Evolutionary conservation across 2,329 filamentous ascomycete genomes (phyloP), one percentile per base, ranked within the genome.

Genomic region (Scopulariopsis brevicaulis): DNA sequence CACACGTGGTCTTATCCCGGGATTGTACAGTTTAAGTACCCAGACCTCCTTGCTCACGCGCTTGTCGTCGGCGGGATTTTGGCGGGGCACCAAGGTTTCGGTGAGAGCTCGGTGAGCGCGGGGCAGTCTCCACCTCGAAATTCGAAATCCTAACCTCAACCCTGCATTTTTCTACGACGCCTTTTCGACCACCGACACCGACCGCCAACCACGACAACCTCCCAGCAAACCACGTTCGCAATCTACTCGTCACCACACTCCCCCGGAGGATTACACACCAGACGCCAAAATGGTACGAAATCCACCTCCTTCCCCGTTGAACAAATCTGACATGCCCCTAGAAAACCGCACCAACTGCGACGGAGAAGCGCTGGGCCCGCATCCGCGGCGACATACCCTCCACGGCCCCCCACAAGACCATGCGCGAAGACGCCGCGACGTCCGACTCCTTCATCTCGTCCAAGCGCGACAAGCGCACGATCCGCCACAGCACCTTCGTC

Each of bases 381-480:
- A 69, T 80, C 53, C 73, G 75, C 60, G 75, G 72, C 64, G 65
- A 74, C 64, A 71, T 75, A 64, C 74, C 79, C 67, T 76, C 76
- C 12, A 74, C 79, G 61, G 69, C 77, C 24, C 77, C 81, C 55
- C 72, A 75, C 67, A 79, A 77, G 65, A 73, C 76, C 14, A 77
- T 79, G 68, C 80, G 78, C 56, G 67, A 73, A 54, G 73, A 78
- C 64, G 77, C 80, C 63, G 67, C 73, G 54, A 76, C 79, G 15
- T 70, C 75, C 53, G 79, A 84, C 68, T 62, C 69, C 60, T 92
- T 93, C 71, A 75, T 84, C 60, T 80, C 84, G 58, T 84, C 80
- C 62, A 97, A 96, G 73, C 85, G 82, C 68, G 89, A 95, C 75
- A 96, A 93, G 75, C 87, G 86, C 25, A 75, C 79, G 37, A 89